Conservation (phyloP, 2,329 filamentous ascomycete genomes). For the Remersonia thermophila region DNA sequence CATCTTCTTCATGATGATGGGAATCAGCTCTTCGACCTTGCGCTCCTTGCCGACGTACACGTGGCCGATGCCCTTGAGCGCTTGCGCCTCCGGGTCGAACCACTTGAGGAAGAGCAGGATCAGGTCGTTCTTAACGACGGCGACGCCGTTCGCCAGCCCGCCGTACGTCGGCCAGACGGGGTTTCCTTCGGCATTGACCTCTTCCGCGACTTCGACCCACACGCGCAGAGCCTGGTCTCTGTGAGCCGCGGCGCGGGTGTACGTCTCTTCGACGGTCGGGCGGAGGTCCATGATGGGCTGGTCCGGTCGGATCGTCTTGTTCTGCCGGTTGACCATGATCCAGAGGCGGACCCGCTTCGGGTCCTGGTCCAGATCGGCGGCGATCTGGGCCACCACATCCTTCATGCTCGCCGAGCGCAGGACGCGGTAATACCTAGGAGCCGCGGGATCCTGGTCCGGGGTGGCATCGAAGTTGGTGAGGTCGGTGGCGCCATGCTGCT, state of each 20-base stretch:
- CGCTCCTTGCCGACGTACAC: conserved; percentile 80
- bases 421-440: conserved; percentile 60
- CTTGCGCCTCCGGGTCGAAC: conserved; percentile 70
- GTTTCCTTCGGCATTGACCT: conserved; percentile 53
- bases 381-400: conserved; percentile 61
- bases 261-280: conserved; percentile 64
- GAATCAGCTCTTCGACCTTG: conserved; percentile 73
- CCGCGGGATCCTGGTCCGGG: conserved; percentile 46
- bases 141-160: conserved; percentile 42
- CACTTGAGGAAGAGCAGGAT: conserved; percentile 88
- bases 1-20: conserved; percentile 70
- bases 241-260: conserved; percentile 39
- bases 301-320: conserved; percentile 89
- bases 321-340: conserved; percentile 98
- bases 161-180: conserved; percentile 58
- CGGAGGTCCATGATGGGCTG: conserved; percentile 67
- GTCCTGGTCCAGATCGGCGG: conserved; percentile 55
- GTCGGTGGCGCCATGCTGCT: conserved; percentile 71
- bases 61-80: conserved; percentile 63
- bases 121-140: conserved; percentile 45
- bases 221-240: conserved; percentile 65
- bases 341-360: conserved; percentile 67
- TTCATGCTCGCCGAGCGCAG: conserved; percentile 63
- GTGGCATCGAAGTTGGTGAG: conserved; percentile 56
- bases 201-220: conserved; percentile 71